Evolutionary conservation across 2,329 filamentous ascomycete genomes (phyloP).

Genomic region (Aspergillus ibericus): DNA sequence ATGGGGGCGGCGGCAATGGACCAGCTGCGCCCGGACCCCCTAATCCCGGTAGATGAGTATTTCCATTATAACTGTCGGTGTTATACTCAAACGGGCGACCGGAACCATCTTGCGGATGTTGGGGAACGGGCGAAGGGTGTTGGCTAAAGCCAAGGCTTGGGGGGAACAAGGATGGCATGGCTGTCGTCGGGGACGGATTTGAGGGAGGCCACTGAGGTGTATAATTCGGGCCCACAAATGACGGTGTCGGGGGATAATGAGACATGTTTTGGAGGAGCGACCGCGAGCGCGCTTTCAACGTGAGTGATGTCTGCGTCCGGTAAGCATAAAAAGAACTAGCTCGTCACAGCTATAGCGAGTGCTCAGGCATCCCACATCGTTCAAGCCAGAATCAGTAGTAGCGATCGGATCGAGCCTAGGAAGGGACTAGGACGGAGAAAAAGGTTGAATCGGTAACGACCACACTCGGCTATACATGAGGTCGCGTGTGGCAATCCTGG

Average conservation of each 20-base stretch:
- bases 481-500: neutral
- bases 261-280: constrained; percentile 40
- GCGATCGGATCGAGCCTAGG: constrained; percentile 2
- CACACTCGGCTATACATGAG: constrained; percentile 5
- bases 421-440: neutral
- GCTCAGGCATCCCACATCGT: constrained; percentile 24
- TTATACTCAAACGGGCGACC: constrained; percentile 22
- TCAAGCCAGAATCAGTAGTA: constrained; percentile 5
- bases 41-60: constrained; percentile 32
- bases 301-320: neutral
- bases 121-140: constrained; percentile 24
- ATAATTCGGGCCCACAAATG: constrained; percentile 42
- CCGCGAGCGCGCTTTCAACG: neutral
- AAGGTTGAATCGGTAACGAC: neutral
- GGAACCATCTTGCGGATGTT: constrained; percentile 20
- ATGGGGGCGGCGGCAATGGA: constrained; percentile 30
- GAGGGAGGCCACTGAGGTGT: constrained; percentile 40
- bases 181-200: constrained; percentile 23
- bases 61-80: constrained; percentile 27
- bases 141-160: constrained; percentile 28
- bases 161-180: constrained; percentile 25
- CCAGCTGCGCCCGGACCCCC: constrained; percentile 23
- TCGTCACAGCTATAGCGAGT: constrained; percentile 2
- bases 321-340: constrained; percentile 9
- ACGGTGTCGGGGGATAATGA: constrained; percentile 48